Conservation (phyloP, 2,329 filamentous ascomycete species). For the Blumeria graminis region DNA sequence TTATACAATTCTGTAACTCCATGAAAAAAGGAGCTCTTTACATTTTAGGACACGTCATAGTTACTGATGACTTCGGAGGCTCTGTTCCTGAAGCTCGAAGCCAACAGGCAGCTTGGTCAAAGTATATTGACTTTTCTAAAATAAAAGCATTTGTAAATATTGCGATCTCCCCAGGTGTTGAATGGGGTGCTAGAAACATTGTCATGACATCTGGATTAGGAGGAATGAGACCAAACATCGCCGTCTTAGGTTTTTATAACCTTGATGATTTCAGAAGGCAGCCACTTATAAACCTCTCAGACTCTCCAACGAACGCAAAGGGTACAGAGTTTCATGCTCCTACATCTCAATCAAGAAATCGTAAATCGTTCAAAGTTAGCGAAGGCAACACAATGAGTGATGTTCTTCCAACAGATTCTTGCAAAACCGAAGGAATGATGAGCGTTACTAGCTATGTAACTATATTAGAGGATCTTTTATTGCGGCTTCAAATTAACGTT, state of each 20-base stretch:
- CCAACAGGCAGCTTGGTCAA: constrained; percentile 58
- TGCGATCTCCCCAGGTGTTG: constrained; percentile 56
- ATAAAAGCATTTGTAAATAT: constrained; percentile 83
- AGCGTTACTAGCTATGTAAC: constrained; percentile 54
- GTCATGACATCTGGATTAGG: constrained; percentile 62
- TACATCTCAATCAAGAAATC: too few species aligned
- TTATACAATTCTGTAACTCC: constrained; percentile 81
- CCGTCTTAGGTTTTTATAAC: constrained; percentile 58
- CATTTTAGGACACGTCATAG: constrained; percentile 64
- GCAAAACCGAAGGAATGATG: constrained; percentile 43
- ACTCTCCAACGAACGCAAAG: constrained; percentile 18
- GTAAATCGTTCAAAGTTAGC: constrained; percentile 26
- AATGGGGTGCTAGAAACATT: constrained; percentile 67
- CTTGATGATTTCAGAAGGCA: constrained; percentile 49
- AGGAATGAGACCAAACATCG: constrained; percentile 76
- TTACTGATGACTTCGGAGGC: constrained; percentile 55
- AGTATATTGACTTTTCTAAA: constrained; percentile 63
- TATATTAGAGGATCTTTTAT: constrained; percentile 56
- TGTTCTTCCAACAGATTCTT: constrained; percentile 42
- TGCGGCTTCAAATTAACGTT: constrained; percentile 60
- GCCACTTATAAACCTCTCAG: constrained; percentile 32
- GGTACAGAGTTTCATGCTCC: not conserved
- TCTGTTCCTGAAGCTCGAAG: constrained; percentile 60
- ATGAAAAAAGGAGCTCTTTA: constrained; percentile 73
- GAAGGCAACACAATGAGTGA: constrained; percentile 31